Conservation (phyloP, 176 grass and related monocot genomes). For the Triticum urartu region DNA sequence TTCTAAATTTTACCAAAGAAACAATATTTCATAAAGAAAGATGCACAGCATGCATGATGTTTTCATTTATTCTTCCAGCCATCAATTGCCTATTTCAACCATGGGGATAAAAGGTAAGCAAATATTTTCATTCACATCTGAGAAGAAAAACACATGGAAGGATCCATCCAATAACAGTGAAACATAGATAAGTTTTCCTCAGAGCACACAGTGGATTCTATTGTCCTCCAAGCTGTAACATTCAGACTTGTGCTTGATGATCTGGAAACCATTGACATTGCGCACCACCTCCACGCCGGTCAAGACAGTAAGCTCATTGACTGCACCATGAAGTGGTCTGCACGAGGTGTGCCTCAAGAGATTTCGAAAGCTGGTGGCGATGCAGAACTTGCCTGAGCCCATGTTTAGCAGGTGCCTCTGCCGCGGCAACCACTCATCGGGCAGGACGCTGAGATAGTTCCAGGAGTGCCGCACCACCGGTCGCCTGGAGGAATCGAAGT, state of each 20-base stretch:
- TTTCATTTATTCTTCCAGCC: too few relatives aligned
- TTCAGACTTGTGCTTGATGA: constrained; percentile 2
- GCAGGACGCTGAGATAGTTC: neutral
- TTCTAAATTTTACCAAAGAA: too few relatives aligned
- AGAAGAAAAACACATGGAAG: too few relatives aligned
- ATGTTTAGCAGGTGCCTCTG: neutral
- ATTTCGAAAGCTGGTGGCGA: neutral
- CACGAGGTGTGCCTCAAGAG: neutral
- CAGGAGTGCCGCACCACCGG: neutral
- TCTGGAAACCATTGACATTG: neutral
- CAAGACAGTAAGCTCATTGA: neutral
- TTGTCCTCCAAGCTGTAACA: neutral
- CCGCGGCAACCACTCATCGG: neutral
- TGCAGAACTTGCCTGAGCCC: neutral
- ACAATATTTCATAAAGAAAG: too few relatives aligned
- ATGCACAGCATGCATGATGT: too few relatives aligned
- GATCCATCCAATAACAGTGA: too few relatives aligned
- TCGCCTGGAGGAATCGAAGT: neutral
- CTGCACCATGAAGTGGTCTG: too few relatives aligned
- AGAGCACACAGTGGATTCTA: neutral
- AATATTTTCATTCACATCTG: too few relatives aligned
- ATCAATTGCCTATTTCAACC: too few relatives aligned
- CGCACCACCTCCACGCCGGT: neutral
- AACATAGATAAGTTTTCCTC: neutral
- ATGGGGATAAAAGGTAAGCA: too few relatives aligned